phyloP scores from a whole-genome alignment of 2,329 filamentous ascomycete species.

The Hypomyces rosellus region DNA sequence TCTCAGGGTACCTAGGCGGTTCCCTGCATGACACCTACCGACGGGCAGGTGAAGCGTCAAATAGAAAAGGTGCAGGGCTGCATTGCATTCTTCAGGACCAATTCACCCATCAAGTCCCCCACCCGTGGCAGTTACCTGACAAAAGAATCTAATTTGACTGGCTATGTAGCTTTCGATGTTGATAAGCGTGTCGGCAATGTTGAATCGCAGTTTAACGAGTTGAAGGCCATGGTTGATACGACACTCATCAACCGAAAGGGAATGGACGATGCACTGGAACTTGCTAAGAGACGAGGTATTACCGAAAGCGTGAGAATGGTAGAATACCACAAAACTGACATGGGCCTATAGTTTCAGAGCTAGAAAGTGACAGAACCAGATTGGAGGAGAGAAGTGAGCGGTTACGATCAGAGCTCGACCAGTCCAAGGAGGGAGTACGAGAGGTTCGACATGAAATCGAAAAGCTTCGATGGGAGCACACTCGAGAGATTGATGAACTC shows the following conservation, averaged over 20 bases:
- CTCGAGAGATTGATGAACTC: conserved; percentile 49
- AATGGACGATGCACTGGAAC: conserved; percentile 66
- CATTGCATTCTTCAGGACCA: conserved; percentile 28
- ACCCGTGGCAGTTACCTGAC: conserved; percentile 56
- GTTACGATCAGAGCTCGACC: conserved; percentile 59
- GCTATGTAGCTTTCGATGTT: conserved; percentile 69
- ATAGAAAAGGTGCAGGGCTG: conserved; percentile 26
- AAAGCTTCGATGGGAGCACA: conserved; percentile 30
- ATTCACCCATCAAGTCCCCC: conserved; percentile 27
- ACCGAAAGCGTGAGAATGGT: background rate
- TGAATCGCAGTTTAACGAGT: conserved; percentile 63
- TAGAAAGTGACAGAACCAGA: conserved; percentile 42
- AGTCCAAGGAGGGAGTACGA: conserved; percentile 29
- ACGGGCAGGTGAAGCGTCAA: conserved; percentile 25
- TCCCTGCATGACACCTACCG: conserved; percentile 28
- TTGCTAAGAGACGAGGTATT: conserved; percentile 69
- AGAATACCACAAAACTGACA: background rate
- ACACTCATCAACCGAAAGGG: conserved; percentile 61
- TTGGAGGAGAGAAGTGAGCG: conserved; percentile 40
- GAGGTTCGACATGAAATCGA: conserved; percentile 30
- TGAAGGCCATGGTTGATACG: conserved; percentile 67
- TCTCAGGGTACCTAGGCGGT: conserved; percentile 25
- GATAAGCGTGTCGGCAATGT: conserved; percentile 70
- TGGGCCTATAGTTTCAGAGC: conserved; percentile 34
- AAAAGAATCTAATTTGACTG: conserved; percentile 65